Evolutionary conservation across 805 yeast species (phyloP), one percentile per base, ranked within the genome.

Genomic region (Isabelozyma gotoi): DNA sequence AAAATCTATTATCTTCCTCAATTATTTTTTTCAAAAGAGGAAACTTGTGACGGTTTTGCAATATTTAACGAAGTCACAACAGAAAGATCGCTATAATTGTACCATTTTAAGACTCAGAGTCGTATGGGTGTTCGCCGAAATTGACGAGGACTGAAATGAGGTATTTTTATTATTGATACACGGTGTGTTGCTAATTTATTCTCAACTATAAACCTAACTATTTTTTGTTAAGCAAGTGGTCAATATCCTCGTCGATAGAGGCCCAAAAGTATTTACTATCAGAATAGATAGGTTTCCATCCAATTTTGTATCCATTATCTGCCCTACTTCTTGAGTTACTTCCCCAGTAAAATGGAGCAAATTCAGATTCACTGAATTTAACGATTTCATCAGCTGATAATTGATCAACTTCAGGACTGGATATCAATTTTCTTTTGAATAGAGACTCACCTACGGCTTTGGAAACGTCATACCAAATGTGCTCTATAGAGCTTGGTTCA

Each of bases 381-480:
- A 39, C 47, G 7, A 57, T 44, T 19, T 49, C 48, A 1, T 49
- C 52, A 2, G 52, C 52, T 1, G 41, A 27, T 19, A 62, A 43
- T 2, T 48, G 44, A 3, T 20, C 47, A 4, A 59, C 56, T 7
- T 49, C 55, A 4, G 50, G 36, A 4, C 52, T 48, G 7, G 38
- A 34, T 8, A 59, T 41, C 3, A 49, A 35, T 1, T 51, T 48
- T 20, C 45, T 50, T 4, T 45, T 42, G 20, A 41, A 33, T 32
- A 65, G 49, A 7, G 47, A 39, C 31, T 49, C 39, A 6, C 51
- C 65, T 17, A 64, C 45, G 5, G 41, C 50, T 32, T 50, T 44
- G 4, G 62, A 42, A 21, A 62, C 60, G 19, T 57, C 57, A 14
- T 47, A 46, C 73, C 73, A 68, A 14, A 38, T 46, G 43, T 62